Conservation (phyloP, 148 eudicot genomes). For the Camellia granthamiana region DNA sequence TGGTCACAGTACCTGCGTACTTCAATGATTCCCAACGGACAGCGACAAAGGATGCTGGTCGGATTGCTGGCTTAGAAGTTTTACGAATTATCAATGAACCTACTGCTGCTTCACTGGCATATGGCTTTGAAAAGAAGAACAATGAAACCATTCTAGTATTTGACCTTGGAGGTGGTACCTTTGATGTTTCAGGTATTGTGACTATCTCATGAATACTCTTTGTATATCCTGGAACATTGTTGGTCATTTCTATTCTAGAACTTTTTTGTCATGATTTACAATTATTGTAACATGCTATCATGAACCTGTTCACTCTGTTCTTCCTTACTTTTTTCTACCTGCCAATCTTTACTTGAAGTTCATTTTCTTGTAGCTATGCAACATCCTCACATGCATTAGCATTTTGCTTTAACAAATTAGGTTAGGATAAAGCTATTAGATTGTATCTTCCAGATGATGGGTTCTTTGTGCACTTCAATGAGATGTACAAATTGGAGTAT, state of each 20-base stretch:
- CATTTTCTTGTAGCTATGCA: background rate
- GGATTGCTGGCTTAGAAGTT: slow-evolving; percentile 94
- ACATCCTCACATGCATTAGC: background rate
- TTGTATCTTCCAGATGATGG: background rate
- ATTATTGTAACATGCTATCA: background rate
- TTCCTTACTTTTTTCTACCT: background rate
- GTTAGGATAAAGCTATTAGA: background rate
- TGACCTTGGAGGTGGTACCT: slow-evolving; percentile 99
- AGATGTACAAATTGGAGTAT: background rate
- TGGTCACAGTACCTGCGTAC: slow-evolving; percentile 94
- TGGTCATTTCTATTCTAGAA: background rate
- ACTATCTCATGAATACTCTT: background rate
- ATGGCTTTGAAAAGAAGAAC: slow-evolving; percentile 97
- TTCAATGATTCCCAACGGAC: slow-evolving; percentile 98
- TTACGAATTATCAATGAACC: slow-evolving; percentile 95
- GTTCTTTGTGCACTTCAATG: background rate
- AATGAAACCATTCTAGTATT: slow-evolving; percentile 92
- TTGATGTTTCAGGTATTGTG: slow-evolving; percentile 92
- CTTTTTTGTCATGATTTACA: background rate
- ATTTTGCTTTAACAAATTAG: background rate
- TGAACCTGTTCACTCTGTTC: background rate
- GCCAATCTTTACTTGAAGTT: background rate
- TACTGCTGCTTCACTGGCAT: slow-evolving; percentile 93
- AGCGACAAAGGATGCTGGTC: slow-evolving; percentile 97
- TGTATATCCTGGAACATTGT: background rate